Evolutionary conservation across 331 rosid species (phyloP), one percentile per base, ranked within the genome.

Genomic region (Ulmus americana): DNA sequence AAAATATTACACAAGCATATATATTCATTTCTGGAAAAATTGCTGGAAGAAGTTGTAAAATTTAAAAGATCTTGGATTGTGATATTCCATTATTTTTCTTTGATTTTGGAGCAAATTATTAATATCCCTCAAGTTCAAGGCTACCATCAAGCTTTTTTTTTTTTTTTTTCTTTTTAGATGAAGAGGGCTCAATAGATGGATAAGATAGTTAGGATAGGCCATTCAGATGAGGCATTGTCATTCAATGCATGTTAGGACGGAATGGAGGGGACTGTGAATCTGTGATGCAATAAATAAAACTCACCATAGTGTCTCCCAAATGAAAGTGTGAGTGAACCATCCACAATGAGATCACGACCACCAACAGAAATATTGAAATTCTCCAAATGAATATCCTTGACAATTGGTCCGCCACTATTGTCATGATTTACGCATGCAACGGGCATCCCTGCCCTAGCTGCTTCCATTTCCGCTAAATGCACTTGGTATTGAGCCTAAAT

Each of bases 391-490:
- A 89, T 85, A 77, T 92, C 98, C 83, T 90, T 92, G 69, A 92
- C 84, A 16, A 59, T 49, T 3, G 94, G 67, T 45, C 97, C 98
- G 12, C 86, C 86, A 5, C 69, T 58, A 55, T 64, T 73, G 38
- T 89, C 95, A 55, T 92, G 98, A 71, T 70, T 87, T 20, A 92
- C 97, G 59, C 85, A 73, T 43, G 69, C 82, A 68, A 80, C 82
- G 46, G 98, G 98, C 98, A 92, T 92, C 56, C 98, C 98, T 1
- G 83, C 98, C 60, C 98, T 79, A 6, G 84, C 81, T 4, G 97
- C 98, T 72, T 92, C 88, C 98, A 92, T 92, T 76, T 92, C 98
- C 0, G 78, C 95, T 64, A 92, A 76, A 84, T 92, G 98, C 81
- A 83, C 74, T 76, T 83, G 95, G 76, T 41, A 92, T 75, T 92